Evolutionary conservation across 805 yeast species (phyloP), one percentile per base, ranked within the genome.

Genomic region (Trichomonascus vanleenenianus): DNA sequence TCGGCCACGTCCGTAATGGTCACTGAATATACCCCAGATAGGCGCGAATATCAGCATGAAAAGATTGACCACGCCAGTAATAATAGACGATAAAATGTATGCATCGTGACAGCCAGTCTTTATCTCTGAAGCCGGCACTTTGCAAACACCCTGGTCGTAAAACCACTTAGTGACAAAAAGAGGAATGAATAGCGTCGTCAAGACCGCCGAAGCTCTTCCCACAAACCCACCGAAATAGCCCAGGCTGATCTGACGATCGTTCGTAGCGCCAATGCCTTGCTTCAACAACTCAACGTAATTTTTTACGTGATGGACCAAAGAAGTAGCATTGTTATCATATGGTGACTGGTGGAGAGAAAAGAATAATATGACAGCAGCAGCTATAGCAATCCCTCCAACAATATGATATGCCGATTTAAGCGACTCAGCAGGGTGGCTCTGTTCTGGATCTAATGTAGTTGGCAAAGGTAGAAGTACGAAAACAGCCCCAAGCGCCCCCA

Each of bases 401-500:
- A 76, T 56, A 30, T 66, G 46, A 55, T 79, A 82, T 1, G 86
- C 62, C 12, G 58, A 52, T 50, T 68, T 67, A 45, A 81, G 57
- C 1, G 79, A 73, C 4, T 55, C 60, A 6, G 73, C 72, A 14
- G 78, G 72, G 11, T 62, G 66, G 7, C 8, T 22, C 8, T 22
- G 27, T 9, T 55, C 50, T 15, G 62, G 56, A 10, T 73, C 74
- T 47, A 77, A 65, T 48, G 61, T 65, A 1, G 75, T 70, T 0
- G 87, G 86, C 16, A 82, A 60, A 11, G 85, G 74, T 16, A 82
- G 60, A 36, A 78, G 71, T 35, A 71, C 60, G 1, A 74, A 56
- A 0, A 80, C 85, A 0, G 85, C 71, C 49, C 79, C 73, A 1
- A 82, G 71, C 1, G 87, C 88, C 41, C 88, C 88, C 14, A 77